These are phyloP conservation scores for Canariomyces notabilis DNA, from an alignment of 2,329 filamentous ascomycete genomes.

Conservation along the genomic window DNA sequence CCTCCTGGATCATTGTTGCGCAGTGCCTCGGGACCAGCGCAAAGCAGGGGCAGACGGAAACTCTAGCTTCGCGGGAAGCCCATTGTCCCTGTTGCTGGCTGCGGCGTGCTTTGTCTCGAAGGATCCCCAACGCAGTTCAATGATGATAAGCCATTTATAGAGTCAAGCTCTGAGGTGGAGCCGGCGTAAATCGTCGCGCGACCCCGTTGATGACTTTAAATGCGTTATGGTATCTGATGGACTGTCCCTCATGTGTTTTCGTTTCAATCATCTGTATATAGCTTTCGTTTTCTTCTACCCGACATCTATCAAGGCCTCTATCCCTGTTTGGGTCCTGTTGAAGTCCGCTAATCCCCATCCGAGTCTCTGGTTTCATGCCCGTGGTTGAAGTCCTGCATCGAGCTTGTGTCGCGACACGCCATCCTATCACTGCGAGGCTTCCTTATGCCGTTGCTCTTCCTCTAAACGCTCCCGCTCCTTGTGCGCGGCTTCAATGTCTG, in stretches of 20 bases:
- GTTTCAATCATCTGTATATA: conserved; percentile 15
- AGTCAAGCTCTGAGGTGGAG: conserved; percentile 92
- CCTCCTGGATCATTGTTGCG: conserved; percentile 38
- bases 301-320: conserved; percentile 1
- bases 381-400: conserved; percentile 10
- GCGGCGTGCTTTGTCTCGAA: conserved; percentile 26
- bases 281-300: neutral
- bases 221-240: conserved; percentile 39
- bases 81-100: conserved; percentile 15
- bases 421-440: conserved; percentile 25
- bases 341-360: conserved; percentile 8
- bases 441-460: conserved; percentile 49
- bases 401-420: neutral
- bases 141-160: conserved; percentile 94
- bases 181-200: conserved; percentile 32
- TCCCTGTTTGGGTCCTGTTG: conserved; percentile 15
- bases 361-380: neutral
- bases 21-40: conserved; percentile 47
- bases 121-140: conserved; percentile 50
- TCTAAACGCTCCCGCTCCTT: conserved; percentile 58
- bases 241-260: conserved; percentile 23
- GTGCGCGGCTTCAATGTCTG: conserved; percentile 64
- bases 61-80: conserved; percentile 38
- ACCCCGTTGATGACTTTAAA: conserved; percentile 42
- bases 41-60: conserved; percentile 22